Percentiles rank a stretch among this genome's conserved stretches.
Evolutionary conservation across 1,284 basidiomycete genomes (phyloP).

Genomic region (Agroathelia rolfsii): DNA sequence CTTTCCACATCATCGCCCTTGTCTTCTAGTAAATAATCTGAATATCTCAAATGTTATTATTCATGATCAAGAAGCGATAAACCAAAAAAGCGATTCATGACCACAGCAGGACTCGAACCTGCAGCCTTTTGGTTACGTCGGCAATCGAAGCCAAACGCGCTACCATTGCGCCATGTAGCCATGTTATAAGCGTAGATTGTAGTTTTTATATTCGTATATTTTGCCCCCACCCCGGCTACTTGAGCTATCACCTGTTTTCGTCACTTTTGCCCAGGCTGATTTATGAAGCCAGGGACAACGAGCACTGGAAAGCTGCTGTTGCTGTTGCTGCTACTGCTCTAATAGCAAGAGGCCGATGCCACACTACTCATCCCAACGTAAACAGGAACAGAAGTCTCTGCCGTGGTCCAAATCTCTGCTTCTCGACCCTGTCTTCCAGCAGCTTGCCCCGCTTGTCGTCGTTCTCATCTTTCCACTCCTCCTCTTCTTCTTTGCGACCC

Average conservation of each 20-base stretch:
- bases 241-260: too few relatives aligned
- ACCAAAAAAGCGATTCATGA: conserved; percentile 30
- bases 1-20: conserved; percentile 44
- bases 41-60: too few relatives aligned
- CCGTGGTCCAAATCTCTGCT: conserved; percentile 16
- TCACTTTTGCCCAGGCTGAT: too few relatives aligned
- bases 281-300: too few relatives aligned
- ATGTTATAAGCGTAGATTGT: conserved; percentile 14
- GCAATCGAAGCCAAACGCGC: conserved; percentile 83
- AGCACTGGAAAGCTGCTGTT: too few relatives aligned
- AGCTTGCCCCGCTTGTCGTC: conserved; percentile 45
- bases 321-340: too few relatives aligned
- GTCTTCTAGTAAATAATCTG: conserved; percentile 52
- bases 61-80: too few relatives aligned
- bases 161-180: conserved; percentile 76
- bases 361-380: too few relatives aligned
- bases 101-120: conserved; percentile 85
- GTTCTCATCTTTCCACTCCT: conserved; percentile 45
- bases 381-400: conserved; percentile 22
- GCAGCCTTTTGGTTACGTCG: conserved; percentile 67
- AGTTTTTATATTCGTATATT: too few relatives aligned
- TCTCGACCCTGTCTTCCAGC: conserved; percentile 27
- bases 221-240: too few relatives aligned
- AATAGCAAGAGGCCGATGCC: too few relatives aligned
- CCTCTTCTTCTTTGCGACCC: conserved; percentile 31